These are phyloP conservation scores for Penicillium canescens DNA, from an alignment of 495 filamentous ascomycete genomes.

Conservation along the genomic window DNA sequence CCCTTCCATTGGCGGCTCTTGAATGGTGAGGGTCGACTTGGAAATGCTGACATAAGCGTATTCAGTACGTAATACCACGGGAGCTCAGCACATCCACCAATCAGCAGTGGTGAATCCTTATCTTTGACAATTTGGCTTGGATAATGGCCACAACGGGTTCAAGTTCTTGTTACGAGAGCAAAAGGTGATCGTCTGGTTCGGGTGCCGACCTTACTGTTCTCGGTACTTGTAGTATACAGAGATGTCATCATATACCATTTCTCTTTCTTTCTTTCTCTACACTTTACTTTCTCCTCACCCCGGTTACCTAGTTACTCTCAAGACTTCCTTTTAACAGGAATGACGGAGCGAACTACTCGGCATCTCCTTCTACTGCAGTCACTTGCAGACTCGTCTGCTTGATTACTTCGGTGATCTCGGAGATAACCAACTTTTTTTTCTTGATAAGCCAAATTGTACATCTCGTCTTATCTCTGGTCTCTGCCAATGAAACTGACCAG, in stretches of 20 bases:
- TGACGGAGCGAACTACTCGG: conserved; percentile 33
- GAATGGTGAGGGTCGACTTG: background rate
- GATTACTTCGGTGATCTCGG: conserved; percentile 12
- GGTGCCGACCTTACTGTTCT: background rate
- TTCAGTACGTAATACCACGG: conserved; percentile 28
- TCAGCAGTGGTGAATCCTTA: conserved; percentile 17
- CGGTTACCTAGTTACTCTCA: background rate
- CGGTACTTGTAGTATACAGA: background rate
- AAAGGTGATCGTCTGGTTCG: conserved; percentile 28
- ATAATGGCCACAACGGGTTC: too few species aligned
- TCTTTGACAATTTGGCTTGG: conserved; percentile 28
- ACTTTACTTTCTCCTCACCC: background rate
- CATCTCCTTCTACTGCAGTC: conserved; percentile 34
- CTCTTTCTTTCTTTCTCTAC: background rate
- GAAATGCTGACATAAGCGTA: conserved; percentile 6
- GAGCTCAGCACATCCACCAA: conserved; percentile 9
- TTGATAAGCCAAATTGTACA: conserved; percentile 14
- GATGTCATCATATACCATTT: conserved; percentile 20
- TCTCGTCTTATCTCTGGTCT: conserved; percentile 2
- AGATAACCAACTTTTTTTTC: conserved; percentile 18
- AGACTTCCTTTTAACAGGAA: conserved; percentile 17
- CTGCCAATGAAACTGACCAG: conserved; percentile 8
- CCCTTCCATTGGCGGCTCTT: background rate
- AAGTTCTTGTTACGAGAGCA: conserved; percentile 28
- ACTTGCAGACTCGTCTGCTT: conserved; percentile 19